These are phyloP conservation scores for Umbelopsis sp. DNA, from an alignment of 371 early-diverging fungal species.

Conservation along the genomic window DNA sequence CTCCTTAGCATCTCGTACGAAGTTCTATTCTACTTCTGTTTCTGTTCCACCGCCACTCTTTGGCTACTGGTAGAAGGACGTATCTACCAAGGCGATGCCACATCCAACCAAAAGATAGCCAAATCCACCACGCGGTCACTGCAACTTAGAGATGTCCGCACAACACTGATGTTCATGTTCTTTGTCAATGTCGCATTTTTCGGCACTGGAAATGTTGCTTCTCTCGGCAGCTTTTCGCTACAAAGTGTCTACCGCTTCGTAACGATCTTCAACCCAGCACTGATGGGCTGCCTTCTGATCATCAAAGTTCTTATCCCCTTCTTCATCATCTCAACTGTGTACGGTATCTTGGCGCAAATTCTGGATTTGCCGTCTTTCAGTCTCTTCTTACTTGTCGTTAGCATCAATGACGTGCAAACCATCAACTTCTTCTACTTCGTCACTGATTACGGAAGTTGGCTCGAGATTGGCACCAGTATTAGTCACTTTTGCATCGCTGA, in stretches of 20 bases:
- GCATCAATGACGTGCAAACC: slow-evolving; percentile 91
- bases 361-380: slow-evolving; percentile 83
- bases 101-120: background rate
- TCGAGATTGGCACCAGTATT: slow-evolving; percentile 96
- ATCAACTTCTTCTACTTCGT: slow-evolving; percentile 96
- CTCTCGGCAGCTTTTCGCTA: slow-evolving; percentile 83
- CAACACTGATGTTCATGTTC: slow-evolving; percentile 79
- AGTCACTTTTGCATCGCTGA: slow-evolving; percentile 87
- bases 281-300: slow-evolving; percentile 86
- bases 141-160: slow-evolving; percentile 67
- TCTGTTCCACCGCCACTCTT: slow-evolving; percentile 71
- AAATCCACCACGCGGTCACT: slow-evolving; percentile 29
- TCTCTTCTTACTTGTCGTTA: slow-evolving; percentile 80
- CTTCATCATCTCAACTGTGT: slow-evolving; percentile 81
- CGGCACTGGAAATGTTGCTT: slow-evolving; percentile 95
- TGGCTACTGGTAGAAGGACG: slow-evolving; percentile 84
- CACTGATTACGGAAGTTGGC: slow-evolving; percentile 91
- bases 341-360: slow-evolving; percentile 74
- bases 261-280: slow-evolving; percentile 88
- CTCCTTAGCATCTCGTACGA: slow-evolving; percentile 91
- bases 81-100: slow-evolving; percentile 33
- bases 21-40: slow-evolving; percentile 84
- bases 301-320: slow-evolving; percentile 92
- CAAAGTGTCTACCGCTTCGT: slow-evolving; percentile 91
- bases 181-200: slow-evolving; percentile 94